Evolutionary conservation across 2,329 filamentous ascomycete genomes (phyloP), one percentile per base, ranked within the genome.

Genomic region (Daldinia sp.): DNA sequence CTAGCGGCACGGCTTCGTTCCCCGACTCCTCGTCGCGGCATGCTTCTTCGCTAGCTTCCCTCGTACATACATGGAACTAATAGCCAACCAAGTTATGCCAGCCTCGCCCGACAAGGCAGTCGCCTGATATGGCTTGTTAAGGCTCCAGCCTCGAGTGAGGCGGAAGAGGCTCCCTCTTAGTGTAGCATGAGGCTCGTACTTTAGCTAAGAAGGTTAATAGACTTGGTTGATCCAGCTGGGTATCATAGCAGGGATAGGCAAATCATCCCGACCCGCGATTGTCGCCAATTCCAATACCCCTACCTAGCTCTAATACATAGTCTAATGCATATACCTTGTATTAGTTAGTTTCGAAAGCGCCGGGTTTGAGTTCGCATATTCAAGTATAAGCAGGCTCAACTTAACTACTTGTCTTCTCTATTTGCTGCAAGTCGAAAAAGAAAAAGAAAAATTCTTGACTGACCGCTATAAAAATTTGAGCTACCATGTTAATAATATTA

Each of bases 101-200:
- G 51, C 51, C 62, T 55, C 30, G 35, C 15, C 18, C 15, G 23
- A 12, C 46, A 26, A 33, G 46, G 26, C 46, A 26, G 46, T 33
- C 13, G 46, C 15, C 46, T 12, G 26, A 33, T 41, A 41, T 23
- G 46, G 18, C 37, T 60, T 56, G 56, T 51, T 50, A 65, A 51
- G 51, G 6, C 53, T 62, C 44, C 20, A 44, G 77, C 80, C 70
- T 82, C 50, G 10, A 35, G 56, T 44, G 3, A 46, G 15, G 30
- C 48, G 23, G 37, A 58, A 53, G 15, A 30, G 86, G 81, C 73
- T 83, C 83, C n/a, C 84, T 82, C 50, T 84, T 3, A 39, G n/a
- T 20, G 6, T 44, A 15, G 44, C 15, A 28, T 48, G 44, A 48
- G 44, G 44, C 44, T 48, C 44, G 20, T 12, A 9, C 44, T 28